Evolutionary conservation across 2,329 filamentous ascomycete genomes (phyloP), one percentile per base, ranked within the genome.

Genomic region (Botrytis hyacinthi): DNA sequence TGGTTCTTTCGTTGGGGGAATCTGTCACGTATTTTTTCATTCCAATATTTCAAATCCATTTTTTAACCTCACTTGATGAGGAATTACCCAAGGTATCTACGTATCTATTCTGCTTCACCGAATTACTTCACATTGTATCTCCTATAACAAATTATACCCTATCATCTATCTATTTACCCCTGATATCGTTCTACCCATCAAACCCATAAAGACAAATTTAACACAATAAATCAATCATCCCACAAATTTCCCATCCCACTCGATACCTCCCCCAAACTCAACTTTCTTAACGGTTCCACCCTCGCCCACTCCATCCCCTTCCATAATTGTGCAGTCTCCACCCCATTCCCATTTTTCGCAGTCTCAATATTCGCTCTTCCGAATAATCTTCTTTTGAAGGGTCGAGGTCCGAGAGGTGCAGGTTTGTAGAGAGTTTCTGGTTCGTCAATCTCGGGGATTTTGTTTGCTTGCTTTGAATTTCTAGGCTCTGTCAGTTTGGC

Each of bases 261-360:
- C 10, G 74, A 75, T 6, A 76, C 69, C 61, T 78, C 77, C 29
- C 78, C 78, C 22, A 80, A 69, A 74, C 76, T 79, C 54, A 80
- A 62, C 16, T 76, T 71, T 62, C 77, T 75, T 20, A 78, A 70
- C 8, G 70, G 51, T 51, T 72, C 70, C 20, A 57, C 61, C 14
- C 65, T 69, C 37, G 18, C 61, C 26, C 40, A 51, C 2, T 73
- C 75, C 14, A 69, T 16, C 18, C 60, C 74, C 1, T 42, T 8
- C 44, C 68, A 22, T 14, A 57, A 44, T 46, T 75, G 61, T n/a
- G 71, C 46, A 22, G 68, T 40, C 51, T 70, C 51, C 3, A 74
- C 29, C 14, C 46, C 42, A 7, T 73, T 10, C 12, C 9, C 18
- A 32, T 68, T 44, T 20, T 62, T 29, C n/a, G 40, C 20, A 20